These are phyloP conservation scores for Lyophyllum shimeji DNA, from an alignment of 768 basidiomycete species.

Conservation along the genomic window DNA sequence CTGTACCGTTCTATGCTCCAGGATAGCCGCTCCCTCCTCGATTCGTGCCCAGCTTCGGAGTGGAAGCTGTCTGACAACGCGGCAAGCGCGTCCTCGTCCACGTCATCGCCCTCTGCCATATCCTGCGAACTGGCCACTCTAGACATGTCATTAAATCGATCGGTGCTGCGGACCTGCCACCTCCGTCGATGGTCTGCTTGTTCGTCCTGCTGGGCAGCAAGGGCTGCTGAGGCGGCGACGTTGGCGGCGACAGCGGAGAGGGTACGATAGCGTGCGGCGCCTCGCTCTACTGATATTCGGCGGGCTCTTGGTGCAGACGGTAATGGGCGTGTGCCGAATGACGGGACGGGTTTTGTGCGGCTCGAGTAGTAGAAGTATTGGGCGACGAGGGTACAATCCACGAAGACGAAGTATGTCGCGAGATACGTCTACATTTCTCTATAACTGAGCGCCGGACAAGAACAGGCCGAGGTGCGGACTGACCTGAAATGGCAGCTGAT, in stretches of 20 bases:
- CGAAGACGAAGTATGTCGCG: conserved; percentile 84
- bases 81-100: conserved; percentile 51
- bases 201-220: conserved; percentile 64
- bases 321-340: conserved; percentile 38
- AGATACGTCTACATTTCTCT: conserved; percentile 70
- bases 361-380: conserved; percentile 83
- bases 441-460: conserved; percentile 4
- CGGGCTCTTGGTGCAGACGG: conserved; percentile 41
- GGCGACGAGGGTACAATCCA: conserved; percentile 72
- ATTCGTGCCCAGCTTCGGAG: conserved; percentile 60
- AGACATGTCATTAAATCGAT: conserved; percentile 20
- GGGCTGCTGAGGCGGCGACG: conserved; percentile 68
- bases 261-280: conserved; percentile 63
- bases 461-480: conserved; percentile 20
- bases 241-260: conserved; percentile 70
- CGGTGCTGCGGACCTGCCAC: conserved; percentile 24
- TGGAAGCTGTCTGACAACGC: conserved; percentile 73
- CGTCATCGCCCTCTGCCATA: conserved; percentile 37
- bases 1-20: conserved; percentile 63
- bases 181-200: conserved; percentile 30
- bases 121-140: conserved; percentile 16
- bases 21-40: conserved; percentile 53
- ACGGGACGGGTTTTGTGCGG: conserved; percentile 27
- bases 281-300: conserved; percentile 51
- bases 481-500: conserved; percentile 95